Percentiles rank a stretch among this genome's conserved stretches.
These are phyloP conservation scores for Lactifluus pinguis DNA, from an alignment of 768 basidiomycete species.

Conservation along the genomic window DNA sequence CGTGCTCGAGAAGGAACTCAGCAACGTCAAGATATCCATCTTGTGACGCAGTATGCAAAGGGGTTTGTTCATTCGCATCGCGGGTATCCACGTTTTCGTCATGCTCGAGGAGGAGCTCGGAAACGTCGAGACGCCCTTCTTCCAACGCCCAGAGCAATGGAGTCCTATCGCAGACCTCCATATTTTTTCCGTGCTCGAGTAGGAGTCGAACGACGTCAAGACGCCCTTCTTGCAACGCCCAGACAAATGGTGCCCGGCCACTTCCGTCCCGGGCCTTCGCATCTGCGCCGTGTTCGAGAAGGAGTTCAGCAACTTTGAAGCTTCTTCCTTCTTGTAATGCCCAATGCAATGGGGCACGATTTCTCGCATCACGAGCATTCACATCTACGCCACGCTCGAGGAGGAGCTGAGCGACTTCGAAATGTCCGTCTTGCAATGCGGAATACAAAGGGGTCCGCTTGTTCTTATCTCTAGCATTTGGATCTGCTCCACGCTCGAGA, in stretches of 20 bases:
- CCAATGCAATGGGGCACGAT: neutral
- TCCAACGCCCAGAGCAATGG: neutral
- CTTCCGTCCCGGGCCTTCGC: neutral
- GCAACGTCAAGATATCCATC: neutral
- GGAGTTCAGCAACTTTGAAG: neutral
- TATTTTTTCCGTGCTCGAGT: too few relatives aligned
- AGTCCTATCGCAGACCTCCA: too few relatives aligned
- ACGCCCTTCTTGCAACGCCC: neutral
- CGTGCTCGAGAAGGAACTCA: neutral
- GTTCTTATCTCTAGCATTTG: too few relatives aligned
- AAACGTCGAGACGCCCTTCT: neutral
- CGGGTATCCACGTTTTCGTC: neutral
- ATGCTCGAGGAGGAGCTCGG: neutral
- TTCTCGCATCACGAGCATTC: neutral
- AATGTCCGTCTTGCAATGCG: too few relatives aligned
- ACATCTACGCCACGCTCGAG: neutral
- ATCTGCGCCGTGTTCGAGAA: neutral
- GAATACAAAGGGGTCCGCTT: too few relatives aligned
- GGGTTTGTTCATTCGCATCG: neutral
- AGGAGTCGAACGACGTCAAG: too few relatives aligned
- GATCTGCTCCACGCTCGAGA: too few relatives aligned
- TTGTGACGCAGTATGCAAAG: neutral
- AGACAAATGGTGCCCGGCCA: neutral
- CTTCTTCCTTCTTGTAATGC: neutral
- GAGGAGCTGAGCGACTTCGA: too few relatives aligned